A percentile compares a stretch with the other conserved stretches of the same genome.
Evolutionary conservation across 2,329 filamentous ascomycete species (phyloP).

Genomic region (Aureobasidium sp.): DNA sequence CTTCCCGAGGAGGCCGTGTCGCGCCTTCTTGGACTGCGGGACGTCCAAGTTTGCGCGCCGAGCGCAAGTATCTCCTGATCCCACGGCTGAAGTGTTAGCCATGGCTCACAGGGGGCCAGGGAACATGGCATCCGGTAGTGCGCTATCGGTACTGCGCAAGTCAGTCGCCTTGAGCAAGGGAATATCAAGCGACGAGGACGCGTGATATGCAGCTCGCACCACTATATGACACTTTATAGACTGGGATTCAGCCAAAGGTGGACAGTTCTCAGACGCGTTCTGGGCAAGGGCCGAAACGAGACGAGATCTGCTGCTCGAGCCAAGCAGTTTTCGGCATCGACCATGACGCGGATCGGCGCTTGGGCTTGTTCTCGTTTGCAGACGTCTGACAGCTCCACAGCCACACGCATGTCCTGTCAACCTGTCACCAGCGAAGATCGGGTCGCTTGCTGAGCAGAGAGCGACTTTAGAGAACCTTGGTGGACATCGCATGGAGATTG

Average conservation of each 20-base stretch:
- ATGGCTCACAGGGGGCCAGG: not conserved
- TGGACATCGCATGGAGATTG: constrained; percentile 3
- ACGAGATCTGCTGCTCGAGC: not conserved
- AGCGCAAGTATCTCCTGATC: constrained; percentile 8
- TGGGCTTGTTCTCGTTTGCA: not conserved
- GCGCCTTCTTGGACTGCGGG: not conserved
- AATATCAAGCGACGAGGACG: not conserved
- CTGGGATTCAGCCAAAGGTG: not conserved
- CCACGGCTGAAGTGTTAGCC: not conserved
- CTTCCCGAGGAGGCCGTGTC: not conserved
- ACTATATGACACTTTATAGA: not conserved
- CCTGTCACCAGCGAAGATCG: constrained; percentile 4
- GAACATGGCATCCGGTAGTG: not conserved
- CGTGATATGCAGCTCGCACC: not conserved
- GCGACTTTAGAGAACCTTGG: not conserved
- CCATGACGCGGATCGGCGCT: not conserved
- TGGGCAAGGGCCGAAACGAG: not conserved
- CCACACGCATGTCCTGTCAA: not conserved
- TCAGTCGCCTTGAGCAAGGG: not conserved
- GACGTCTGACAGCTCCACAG: constrained; percentile 4
- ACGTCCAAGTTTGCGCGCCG: not conserved
- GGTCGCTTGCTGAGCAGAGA: not conserved
- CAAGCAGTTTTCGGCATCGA: not conserved
- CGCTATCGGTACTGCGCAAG: not conserved
- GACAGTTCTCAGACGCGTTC: not conserved